Percentiles rank a stretch among this genome's conserved stretches.
Evolutionary conservation across 2,329 filamentous ascomycete species (phyloP).

Genomic region (Fusarium setosum): DNA sequence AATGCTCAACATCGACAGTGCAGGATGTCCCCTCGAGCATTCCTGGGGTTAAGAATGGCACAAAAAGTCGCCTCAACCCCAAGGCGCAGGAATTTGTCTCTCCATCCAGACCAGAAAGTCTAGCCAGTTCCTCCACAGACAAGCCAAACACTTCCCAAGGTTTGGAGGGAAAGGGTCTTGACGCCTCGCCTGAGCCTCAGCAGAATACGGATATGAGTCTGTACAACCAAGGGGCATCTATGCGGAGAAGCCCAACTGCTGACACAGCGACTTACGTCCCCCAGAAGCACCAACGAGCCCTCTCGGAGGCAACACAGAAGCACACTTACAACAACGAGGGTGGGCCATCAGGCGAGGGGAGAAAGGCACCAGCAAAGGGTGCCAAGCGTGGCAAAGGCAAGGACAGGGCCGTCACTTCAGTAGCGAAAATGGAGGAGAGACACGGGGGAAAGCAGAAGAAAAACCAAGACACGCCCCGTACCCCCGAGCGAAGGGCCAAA

Average conservation of each 20-base stretch:
- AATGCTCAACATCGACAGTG: not conserved
- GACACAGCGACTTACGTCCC: not conserved
- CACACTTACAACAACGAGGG: not conserved
- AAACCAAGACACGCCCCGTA: slow-evolving; percentile 12
- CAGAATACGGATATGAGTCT: not conserved
- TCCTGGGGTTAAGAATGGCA: not conserved
- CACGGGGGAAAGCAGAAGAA: slow-evolving; percentile 4
- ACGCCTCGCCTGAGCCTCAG: not conserved
- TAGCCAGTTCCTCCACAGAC: not conserved
- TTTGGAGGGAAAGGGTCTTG: not conserved
- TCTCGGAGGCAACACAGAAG: slow-evolving; percentile 5
- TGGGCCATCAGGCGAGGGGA: not conserved
- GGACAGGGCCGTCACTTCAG: slow-evolving; percentile 9
- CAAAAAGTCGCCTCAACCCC: slow-evolving; percentile 30
- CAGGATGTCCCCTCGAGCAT: not conserved
- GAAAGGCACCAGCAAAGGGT: slow-evolving; percentile 10
- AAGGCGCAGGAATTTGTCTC: slow-evolving; percentile 39
- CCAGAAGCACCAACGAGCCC: slow-evolving; percentile 4
- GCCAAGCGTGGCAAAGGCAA: slow-evolving; percentile 31
- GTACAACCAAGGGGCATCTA: not conserved
- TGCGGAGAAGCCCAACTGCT: not conserved
- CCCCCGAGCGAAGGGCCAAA: slow-evolving; percentile 11
- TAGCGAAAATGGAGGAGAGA: slow-evolving; percentile 15
- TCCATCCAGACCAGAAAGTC: slow-evolving; percentile 18
- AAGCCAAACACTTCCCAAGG: not conserved